A percentile compares a stretch with the other conserved stretches of the same genome.
phyloP scores from a whole-genome alignment of 2,329 filamentous ascomycete genomes.

The Stemphylium beticola region DNA sequence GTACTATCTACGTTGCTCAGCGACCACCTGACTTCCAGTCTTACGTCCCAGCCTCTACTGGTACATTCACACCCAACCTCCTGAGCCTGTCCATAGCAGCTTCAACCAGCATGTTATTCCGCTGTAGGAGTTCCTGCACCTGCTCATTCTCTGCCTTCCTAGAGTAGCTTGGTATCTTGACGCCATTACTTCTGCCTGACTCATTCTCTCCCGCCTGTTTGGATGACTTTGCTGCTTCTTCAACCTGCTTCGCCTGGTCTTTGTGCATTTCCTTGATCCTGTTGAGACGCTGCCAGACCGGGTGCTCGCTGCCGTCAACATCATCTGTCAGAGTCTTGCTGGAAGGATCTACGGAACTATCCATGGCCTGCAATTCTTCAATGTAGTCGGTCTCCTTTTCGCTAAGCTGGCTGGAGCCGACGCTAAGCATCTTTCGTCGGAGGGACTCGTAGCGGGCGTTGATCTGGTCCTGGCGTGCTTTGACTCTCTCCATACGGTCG shows the following conservation, averaged over 20 bases:
- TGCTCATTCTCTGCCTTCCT: constrained; percentile 44
- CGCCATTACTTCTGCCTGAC: constrained; percentile 11
- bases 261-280: constrained; percentile 62
- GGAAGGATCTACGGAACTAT: constrained; percentile 46
- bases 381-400: constrained; percentile 67
- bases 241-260: constrained; percentile 51
- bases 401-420: constrained; percentile 63
- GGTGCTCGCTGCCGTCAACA: constrained; percentile 34
- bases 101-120: constrained; percentile 43
- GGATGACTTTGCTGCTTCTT: constrained; percentile 23
- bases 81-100: constrained; percentile 38
- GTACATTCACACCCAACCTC: constrained; percentile 37
- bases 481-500: constrained; percentile 62
- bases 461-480: constrained; percentile 63
- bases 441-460: constrained; percentile 66
- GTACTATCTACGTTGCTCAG: not conserved
- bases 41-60: constrained; percentile 6
- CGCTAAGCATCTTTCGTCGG: constrained; percentile 54
- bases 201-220: constrained; percentile 22
- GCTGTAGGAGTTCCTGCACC: constrained; percentile 41
- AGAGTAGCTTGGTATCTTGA: constrained; percentile 43
- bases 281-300: constrained; percentile 62
- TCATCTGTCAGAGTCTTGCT: constrained; percentile 41
- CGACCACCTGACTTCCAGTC: not conserved
- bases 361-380: constrained; percentile 59